Percentiles rank a stretch among this genome's conserved stretches.
phyloP scores from a whole-genome alignment of 176 grass and related monocot genomes.

The Thinopyrum elongatum region DNA sequence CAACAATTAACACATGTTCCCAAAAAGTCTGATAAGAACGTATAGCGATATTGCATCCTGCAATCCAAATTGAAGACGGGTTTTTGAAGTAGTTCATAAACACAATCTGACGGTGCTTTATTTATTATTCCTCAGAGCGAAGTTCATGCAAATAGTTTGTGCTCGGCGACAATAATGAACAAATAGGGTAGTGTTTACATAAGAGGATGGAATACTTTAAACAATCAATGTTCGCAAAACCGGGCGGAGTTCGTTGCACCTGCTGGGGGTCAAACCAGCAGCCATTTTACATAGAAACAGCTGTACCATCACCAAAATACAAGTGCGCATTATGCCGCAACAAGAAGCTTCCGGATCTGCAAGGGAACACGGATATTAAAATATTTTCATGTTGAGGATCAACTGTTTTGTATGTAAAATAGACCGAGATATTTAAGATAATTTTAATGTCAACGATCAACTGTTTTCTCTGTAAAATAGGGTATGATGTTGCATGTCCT shows the following conservation, averaged over 20 bases:
- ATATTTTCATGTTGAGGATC: neutral
- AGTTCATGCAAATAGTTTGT: slow-evolving; percentile 27
- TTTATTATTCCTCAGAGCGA: slow-evolving; percentile 55
- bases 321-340: slow-evolving; percentile 35
- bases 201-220: slow-evolving; percentile 49
- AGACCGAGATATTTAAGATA: neutral
- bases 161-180: slow-evolving; percentile 51
- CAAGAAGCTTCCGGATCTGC: slow-evolving; percentile 77
- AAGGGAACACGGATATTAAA: neutral
- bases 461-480: neutral
- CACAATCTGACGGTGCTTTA: slow-evolving; percentile 17
- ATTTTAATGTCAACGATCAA: neutral
- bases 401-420: neutral
- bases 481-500: neutral
- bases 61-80: too few species aligned
- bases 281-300: slow-evolving; percentile 37
- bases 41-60: too few species aligned
- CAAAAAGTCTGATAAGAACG: too few species aligned
- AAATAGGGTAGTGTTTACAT: slow-evolving; percentile 56
- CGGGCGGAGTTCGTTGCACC: slow-evolving; percentile 2
- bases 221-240: slow-evolving; percentile 52
- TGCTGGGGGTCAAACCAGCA: slow-evolving; percentile 21
- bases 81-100: neutral
- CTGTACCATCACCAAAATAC: slow-evolving; percentile 27
- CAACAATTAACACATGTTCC: too few species aligned